Base-by-base conservation (phyloP, 140 eudicot genomes). In the Flaveria floridana region DNA sequence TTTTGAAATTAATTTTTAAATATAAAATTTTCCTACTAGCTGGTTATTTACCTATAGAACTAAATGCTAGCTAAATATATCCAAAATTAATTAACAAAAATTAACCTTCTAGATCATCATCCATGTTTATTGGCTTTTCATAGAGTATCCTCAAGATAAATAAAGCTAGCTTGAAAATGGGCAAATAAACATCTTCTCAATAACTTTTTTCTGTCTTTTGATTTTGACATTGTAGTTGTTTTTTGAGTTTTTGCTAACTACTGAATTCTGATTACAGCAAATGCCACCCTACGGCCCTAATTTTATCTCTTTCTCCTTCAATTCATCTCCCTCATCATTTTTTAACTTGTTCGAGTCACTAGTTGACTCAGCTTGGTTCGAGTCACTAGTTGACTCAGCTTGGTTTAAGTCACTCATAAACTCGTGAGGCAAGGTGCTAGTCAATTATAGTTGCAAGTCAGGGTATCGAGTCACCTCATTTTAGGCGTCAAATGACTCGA, bases 401-500 rank as follows among this genome's bases (percentile, higher is more conserved):
- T 48, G 16, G 55, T 48, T 1, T 3, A 11, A 55, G 62, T 55
- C 4, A 8, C 13, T 19, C 13, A 6, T 16, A 18, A 7, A 19
- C 26, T 8, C 4, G 62, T 19, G 62, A 55, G 62, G 62, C 62
- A 18, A 18, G 28, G 1, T 16, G 59, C 16, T 23, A 53, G 23
- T 7, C 26, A 55, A 19, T 19, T 55, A 19, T 19, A 7, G 13
- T 18, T 55, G 8, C 9, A 16, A 53, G 3, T 28, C 44, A 25
- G 20, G 42, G 34, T 62, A 26, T 8, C 9, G 2, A 13, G 41
- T 13, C 68, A 61, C 44, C 44, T 61, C 19, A 25, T 28, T 62
- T 61, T 26, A 26, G 68, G 68, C 30, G 42, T 62, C 68, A 62
- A 26, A 62, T 61, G 42, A 62, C 68, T 28, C 3, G 11, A 12